These are phyloP conservation scores for Chaetomium sp. DNA, from an alignment of 2,329 filamentous ascomycete genomes.

Conservation along the genomic window DNA sequence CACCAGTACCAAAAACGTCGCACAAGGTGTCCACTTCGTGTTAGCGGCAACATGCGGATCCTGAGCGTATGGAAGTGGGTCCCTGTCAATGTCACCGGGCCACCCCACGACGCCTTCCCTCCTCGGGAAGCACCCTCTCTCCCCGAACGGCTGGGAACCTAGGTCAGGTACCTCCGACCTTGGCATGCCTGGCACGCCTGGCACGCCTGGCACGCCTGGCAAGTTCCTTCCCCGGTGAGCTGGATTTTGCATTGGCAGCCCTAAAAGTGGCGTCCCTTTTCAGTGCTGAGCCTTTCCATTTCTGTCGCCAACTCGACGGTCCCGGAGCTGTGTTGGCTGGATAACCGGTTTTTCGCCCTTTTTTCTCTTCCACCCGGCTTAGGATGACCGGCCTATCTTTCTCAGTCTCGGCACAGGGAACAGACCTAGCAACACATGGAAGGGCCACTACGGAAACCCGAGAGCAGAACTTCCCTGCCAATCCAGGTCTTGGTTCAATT, in stretches of 20 bases:
- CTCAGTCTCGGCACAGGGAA: background rate
- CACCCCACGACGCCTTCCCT: conserved; percentile 4
- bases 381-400: background rate
- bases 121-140: background rate
- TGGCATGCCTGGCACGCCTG: background rate
- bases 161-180: conserved; percentile 3
- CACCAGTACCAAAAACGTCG: conserved; percentile 11
- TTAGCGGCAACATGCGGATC: conserved; percentile 10
- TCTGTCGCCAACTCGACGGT: background rate
- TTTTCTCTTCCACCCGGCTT: background rate
- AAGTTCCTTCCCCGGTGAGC: background rate
- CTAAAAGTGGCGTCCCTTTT: background rate
- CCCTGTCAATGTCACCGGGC: conserved; percentile 6
- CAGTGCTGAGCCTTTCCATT: background rate
- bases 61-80: no score
- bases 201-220: background rate
- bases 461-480: background rate
- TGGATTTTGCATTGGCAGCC: background rate
- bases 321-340: background rate
- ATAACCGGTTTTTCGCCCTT: background rate
- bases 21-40: conserved; percentile 4
- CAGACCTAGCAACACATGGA: background rate
- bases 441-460: background rate
- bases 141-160: background rate
- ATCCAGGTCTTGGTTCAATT: background rate